Evolutionary conservation across 2,329 filamentous ascomycete species (phyloP).

Genomic region (Trichoderma atrobrunneum): DNA sequence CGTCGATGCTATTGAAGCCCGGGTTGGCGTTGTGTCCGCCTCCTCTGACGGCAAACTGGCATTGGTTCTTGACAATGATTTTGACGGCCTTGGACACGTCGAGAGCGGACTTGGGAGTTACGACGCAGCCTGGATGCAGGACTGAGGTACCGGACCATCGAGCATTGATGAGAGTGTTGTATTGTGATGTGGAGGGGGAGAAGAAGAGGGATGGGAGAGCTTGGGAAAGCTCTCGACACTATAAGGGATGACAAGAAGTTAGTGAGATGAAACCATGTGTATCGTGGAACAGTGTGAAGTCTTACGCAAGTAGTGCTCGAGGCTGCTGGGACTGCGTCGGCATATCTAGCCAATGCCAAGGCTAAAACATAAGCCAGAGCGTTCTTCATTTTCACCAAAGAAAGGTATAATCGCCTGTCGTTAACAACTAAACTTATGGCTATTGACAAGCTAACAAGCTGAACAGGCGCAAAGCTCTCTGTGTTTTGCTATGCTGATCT

Average conservation of each 20-base stretch:
- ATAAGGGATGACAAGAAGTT: not conserved
- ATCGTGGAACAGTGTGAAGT: not conserved
- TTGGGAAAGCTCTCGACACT: not conserved
- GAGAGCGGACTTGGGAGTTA: not conserved
- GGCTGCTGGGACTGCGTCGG: not conserved
- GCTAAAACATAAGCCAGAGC: not conserved
- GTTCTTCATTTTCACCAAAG: not conserved
- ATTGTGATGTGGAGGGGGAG: not conserved
- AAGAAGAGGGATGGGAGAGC: not conserved
- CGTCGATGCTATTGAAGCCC: conserved; percentile 39
- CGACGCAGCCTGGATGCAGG: conserved; percentile 1
- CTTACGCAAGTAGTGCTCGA: not conserved
- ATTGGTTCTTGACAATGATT: not conserved
- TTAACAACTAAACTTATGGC: not conserved
- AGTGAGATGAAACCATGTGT: too few relatives aligned
- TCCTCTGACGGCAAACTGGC: conserved; percentile 36
- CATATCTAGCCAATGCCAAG: not conserved
- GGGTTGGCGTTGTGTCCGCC: conserved; percentile 46
- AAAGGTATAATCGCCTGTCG: not conserved
- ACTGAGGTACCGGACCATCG: conserved; percentile 14
- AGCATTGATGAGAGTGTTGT: not conserved
- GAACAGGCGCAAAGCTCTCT: too few relatives aligned
- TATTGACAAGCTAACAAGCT: too few relatives aligned
- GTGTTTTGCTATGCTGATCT: too few relatives aligned
- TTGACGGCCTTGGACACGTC: conserved; percentile 9